Base-by-base conservation (phyloP, 73 alveolate species). In the Paramecium sonneborni region DNA sequence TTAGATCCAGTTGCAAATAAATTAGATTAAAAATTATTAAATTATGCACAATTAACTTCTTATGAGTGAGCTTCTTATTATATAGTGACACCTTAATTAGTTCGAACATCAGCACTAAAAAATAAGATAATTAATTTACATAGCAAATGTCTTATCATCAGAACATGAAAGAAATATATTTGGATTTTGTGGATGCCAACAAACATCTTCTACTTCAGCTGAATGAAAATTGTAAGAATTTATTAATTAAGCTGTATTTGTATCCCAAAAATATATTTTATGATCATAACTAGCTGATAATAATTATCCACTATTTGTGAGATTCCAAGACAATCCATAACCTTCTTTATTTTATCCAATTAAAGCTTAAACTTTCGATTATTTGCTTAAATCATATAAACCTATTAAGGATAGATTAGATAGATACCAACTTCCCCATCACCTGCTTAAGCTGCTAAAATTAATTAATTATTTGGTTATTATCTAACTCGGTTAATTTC, bases 261-360 rank as follows among this genome's bases (percentile, higher is more conserved):
- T 93, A 95, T 98, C 99, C 99, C 99, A 98, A 28, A 96, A 92
- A 69, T 97, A 95, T 57, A 97, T 94, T 56, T 95, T 44, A 87
- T 89, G 88, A 95, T 98, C 99, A 92, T 96, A 98, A 41, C 98
- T 95, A 23, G 99, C 99, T 10, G 99, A 96, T 20, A 97, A 93
- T 26, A 98, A 95, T 58, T 89, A 70, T 7, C 99, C 99, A 76
- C 7, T 0, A 23, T 20, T 43, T 32, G 15, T 32, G 1, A 10
- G 21, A 79, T 46, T 79, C 90, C 90, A 79, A 6, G 62, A 30
- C 18, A 79, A 43, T 0, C 90, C 90, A 79, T 79, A 97, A 6
- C 99, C 99, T 85, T 98, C 99, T 85, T 97, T 96, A 10, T 95
- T 93, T 93, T 98, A 99, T 8, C 99, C 99, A 48, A 90, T 96